Evolutionary conservation across 169 alveolate species (phyloP).

Genomic region (Cryptosporidium bovis): DNA sequence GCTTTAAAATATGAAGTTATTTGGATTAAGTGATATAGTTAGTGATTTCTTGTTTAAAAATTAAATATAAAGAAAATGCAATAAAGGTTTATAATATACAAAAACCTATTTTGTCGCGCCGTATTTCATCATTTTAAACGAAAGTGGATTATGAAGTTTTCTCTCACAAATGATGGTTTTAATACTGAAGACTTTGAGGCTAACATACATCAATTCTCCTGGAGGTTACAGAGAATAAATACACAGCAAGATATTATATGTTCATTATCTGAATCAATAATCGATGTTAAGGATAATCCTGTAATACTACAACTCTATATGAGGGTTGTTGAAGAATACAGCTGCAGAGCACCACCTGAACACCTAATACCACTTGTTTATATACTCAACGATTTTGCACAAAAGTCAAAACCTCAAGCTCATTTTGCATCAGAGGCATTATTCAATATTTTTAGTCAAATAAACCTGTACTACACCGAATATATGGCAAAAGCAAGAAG

Average conservation of each 20-base stretch:
- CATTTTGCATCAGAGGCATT: constrained; percentile 61
- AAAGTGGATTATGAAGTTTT: too few species aligned
- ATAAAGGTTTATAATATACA: neutral
- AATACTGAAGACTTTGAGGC: constrained; percentile 63
- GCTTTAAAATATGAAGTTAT: too few species aligned
- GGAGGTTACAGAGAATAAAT: constrained; percentile 29
- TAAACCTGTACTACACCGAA: constrained; percentile 50
- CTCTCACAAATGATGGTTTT: constrained; percentile 11
- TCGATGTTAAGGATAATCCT: constrained; percentile 37
- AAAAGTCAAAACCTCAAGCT: constrained; percentile 64
- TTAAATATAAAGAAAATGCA: neutral
- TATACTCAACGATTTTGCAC: constrained; percentile 64
- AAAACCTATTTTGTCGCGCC: constrained; percentile 1
- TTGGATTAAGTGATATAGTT: too few species aligned
- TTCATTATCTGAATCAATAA: constrained; percentile 52
- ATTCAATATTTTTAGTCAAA: constrained; percentile 51
- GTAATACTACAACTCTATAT: constrained; percentile 63
- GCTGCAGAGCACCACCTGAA: constrained; percentile 73
- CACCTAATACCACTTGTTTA: constrained; percentile 65
- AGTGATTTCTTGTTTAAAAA: neutral
- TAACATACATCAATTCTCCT: constrained; percentile 25
- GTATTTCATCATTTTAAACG: neutral
- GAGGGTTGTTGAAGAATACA: constrained; percentile 65
- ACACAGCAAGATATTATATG: constrained; percentile 70
- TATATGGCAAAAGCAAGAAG: constrained; percentile 75